Percentiles rank a stretch among this genome's conserved stretches.
Evolutionary conservation across 2,329 filamentous ascomycete genomes (phyloP).

Genomic region (Rachicladosporium sp.): DNA sequence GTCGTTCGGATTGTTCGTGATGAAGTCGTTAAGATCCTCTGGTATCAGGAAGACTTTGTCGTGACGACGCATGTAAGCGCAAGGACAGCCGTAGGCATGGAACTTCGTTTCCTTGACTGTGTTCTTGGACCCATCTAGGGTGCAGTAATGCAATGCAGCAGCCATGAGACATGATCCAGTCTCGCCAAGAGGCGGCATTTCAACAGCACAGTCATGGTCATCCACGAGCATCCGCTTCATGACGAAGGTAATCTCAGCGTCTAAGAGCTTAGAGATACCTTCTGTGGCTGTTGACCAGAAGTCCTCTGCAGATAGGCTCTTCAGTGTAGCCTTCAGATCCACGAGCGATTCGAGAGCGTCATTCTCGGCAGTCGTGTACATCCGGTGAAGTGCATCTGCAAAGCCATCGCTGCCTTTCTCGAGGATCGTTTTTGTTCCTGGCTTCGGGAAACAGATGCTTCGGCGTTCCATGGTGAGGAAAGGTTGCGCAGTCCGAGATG

Average conservation of each 20-base stretch:
- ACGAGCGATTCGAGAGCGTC: slow-evolving; percentile 50
- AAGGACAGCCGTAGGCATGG: slow-evolving; percentile 52
- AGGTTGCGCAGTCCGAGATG: too few species aligned
- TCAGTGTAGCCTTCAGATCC: slow-evolving; percentile 44
- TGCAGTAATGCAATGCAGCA: slow-evolving; percentile 50
- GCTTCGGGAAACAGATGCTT: slow-evolving; percentile 17
- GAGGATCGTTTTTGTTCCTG: slow-evolving; percentile 14
- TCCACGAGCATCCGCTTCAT: slow-evolving; percentile 50
- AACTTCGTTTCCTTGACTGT: slow-evolving; percentile 51
- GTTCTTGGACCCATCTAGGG: slow-evolving; percentile 43
- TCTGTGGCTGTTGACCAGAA: slow-evolving; percentile 56
- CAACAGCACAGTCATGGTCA: slow-evolving; percentile 45
- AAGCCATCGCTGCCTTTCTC: slow-evolving; percentile 16
- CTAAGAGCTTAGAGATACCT: slow-evolving; percentile 49
- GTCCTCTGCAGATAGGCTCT: slow-evolving; percentile 40
- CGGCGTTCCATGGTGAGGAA: slow-evolving; percentile 11
- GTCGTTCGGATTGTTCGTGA: slow-evolving; percentile 48
- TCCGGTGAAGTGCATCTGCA: slow-evolving; percentile 11
- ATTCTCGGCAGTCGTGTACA: slow-evolving; percentile 36
- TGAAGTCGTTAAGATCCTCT: slow-evolving; percentile 46
- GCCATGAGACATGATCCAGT: slow-evolving; percentile 52
- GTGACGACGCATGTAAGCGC: slow-evolving; percentile 51
- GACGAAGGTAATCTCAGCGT: slow-evolving; percentile 57
- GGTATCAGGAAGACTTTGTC: slow-evolving; percentile 60
- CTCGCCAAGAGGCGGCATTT: slow-evolving; percentile 49